phyloP scores from a whole-genome alignment of 805 yeast genomes.

The Metschnikowia cerradonensis region DNA sequence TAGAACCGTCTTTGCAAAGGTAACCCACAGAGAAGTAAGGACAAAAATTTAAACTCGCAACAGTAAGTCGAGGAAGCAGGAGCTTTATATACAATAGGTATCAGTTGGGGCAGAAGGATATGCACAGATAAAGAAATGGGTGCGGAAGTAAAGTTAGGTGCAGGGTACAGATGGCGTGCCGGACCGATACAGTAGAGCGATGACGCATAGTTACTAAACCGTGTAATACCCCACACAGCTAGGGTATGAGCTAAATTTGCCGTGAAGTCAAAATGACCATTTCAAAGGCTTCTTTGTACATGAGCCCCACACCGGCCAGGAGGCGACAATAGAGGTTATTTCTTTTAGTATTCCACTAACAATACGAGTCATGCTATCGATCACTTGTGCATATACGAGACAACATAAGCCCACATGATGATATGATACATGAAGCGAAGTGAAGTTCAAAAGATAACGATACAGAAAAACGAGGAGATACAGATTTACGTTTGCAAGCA shows the following conservation, averaged over 20 bases:
- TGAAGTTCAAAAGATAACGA: neutral
- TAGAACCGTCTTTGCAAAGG: neutral
- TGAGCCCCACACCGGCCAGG: neutral
- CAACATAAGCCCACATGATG: neutral
- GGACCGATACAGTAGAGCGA: neutral
- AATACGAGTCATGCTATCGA: neutral
- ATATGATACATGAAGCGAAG: neutral
- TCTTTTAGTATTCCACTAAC: neutral
- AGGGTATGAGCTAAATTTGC: neutral
- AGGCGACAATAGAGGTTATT: too few relatives aligned
- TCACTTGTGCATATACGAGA: neutral
- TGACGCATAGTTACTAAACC: constrained; percentile 1
- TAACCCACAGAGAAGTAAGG: neutral
- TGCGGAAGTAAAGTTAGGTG: neutral
- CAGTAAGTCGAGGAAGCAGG: neutral
- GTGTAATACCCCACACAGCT: constrained; percentile 3
- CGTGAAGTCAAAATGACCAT: neutral
- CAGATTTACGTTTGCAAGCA: neutral
- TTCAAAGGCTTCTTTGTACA: neutral
- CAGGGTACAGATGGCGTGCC: constrained; percentile 3
- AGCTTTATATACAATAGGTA: constrained; percentile 2
- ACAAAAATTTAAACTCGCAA: neutral
- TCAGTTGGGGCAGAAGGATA: neutral
- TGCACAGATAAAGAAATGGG: constrained; percentile 3
- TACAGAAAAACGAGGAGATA: neutral